A percentile compares a stretch with the other conserved stretches of the same genome.
These are phyloP conservation scores for Mikania micrantha DNA, from an alignment of 129 eudicot genomes.

Conservation along the genomic window DNA sequence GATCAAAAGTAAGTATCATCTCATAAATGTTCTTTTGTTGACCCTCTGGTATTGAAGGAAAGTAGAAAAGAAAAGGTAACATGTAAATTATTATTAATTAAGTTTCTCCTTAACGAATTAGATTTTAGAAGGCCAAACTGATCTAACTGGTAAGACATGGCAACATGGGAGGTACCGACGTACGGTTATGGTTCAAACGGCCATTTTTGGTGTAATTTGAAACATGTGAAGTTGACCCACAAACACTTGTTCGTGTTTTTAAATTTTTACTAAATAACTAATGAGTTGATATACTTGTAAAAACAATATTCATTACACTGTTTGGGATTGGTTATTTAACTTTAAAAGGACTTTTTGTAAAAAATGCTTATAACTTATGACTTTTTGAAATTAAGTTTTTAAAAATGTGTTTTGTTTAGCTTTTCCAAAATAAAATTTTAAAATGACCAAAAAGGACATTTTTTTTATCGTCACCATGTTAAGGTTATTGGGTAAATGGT, in stretches of 20 bases:
- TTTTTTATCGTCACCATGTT: no score
- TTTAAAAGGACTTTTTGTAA: no score
- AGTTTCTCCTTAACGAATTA: not conserved
- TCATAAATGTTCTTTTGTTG: not conserved
- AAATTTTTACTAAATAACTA: not conserved
- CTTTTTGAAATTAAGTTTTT: no score
- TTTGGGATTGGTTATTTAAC: no score
- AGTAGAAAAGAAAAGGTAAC: no score
- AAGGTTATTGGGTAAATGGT: no score
- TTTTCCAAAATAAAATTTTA: no score
- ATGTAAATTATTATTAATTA: not conserved
- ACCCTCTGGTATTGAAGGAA: not conserved
- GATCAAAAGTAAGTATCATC: constrained; percentile 50
- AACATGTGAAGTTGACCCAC: not conserved
- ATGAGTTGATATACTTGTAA: not conserved
- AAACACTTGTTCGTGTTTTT: not conserved
- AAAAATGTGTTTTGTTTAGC: no score
- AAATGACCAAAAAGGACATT: no score
- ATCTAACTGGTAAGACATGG: not conserved
- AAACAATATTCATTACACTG: not conserved
- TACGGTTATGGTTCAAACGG: not conserved
- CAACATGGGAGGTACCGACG: no score
- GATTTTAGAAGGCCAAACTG: not conserved
- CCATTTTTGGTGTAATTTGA: not conserved
- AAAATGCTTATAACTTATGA: no score